Percentiles rank a stretch among this genome's conserved stretches.
phyloP scores from a whole-genome alignment of 2,329 filamentous ascomycete genomes.

The Clonostachys sp. region DNA sequence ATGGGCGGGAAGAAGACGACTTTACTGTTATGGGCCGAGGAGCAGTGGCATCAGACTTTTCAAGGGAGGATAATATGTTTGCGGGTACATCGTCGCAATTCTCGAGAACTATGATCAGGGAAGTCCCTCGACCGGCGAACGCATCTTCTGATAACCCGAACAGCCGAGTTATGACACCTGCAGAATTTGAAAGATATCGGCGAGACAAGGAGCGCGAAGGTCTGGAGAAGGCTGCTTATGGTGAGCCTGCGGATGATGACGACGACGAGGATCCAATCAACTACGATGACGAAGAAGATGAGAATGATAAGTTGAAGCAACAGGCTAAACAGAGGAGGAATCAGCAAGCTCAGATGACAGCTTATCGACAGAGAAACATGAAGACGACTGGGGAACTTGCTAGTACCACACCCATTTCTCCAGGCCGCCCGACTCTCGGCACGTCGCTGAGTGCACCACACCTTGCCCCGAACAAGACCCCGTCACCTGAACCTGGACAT shows the following conservation, averaged over 20 bases:
- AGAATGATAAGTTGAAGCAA: slow-evolving; percentile 68
- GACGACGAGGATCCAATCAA: slow-evolving; percentile 61
- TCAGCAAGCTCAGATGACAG: slow-evolving; percentile 84
- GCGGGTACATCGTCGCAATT: slow-evolving; percentile 37
- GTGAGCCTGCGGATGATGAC: slow-evolving; percentile 45
- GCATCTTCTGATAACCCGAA: background rate
- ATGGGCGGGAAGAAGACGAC: slow-evolving; percentile 34
- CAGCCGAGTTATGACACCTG: slow-evolving; percentile 85
- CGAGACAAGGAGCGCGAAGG: slow-evolving; percentile 65
- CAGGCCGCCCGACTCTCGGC: slow-evolving; percentile 49
- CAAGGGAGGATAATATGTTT: slow-evolving; percentile 52
- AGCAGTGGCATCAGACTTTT: slow-evolving; percentile 16
- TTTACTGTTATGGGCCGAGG: slow-evolving; percentile 21
- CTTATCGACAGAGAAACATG: slow-evolving; percentile 95
- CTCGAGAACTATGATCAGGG: slow-evolving; percentile 27
- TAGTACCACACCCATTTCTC: slow-evolving; percentile 11
- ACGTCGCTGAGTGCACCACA: slow-evolving; percentile 61
- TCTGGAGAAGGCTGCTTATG: slow-evolving; percentile 31
- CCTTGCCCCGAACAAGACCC: slow-evolving; percentile 32
- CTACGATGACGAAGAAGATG: slow-evolving; percentile 74
- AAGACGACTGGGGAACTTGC: slow-evolving; percentile 77
- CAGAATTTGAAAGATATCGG: slow-evolving; percentile 78
- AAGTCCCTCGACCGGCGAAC: slow-evolving; percentile 22
- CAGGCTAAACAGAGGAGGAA: slow-evolving; percentile 74
- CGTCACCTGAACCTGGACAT: slow-evolving; percentile 26